Evolutionary conservation across 768 basidiomycete species (phyloP).

Genomic region (Mycena leptocephala): DNA sequence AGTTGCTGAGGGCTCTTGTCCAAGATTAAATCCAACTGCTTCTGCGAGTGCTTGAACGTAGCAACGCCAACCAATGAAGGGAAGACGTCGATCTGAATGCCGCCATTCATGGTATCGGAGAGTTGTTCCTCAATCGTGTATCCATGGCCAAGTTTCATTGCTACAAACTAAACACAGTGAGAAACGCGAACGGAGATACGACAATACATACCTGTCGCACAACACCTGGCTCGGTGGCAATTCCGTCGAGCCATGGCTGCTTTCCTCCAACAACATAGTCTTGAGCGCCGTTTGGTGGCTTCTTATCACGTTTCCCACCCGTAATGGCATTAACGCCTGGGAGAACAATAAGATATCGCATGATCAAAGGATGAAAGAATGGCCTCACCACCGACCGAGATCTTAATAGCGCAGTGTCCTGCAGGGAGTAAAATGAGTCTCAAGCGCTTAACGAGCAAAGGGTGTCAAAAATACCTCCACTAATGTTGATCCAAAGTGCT

Average conservation of each 20-base stretch:
- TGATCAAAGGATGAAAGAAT: neutral
- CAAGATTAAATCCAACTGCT: no score
- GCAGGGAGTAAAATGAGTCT: neutral
- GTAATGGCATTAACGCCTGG: neutral
- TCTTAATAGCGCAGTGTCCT: neutral
- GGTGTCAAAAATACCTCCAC: neutral
- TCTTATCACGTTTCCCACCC: neutral
- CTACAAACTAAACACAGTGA: neutral
- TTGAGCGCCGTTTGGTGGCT: neutral
- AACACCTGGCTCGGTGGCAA: neutral
- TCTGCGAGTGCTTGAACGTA: neutral
- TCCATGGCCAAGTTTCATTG: slow-evolving; percentile 1
- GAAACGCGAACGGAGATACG: neutral
- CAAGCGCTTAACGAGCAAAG: no score
- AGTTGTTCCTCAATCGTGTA: slow-evolving; percentile 16
- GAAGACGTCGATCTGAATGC: slow-evolving; percentile 11
- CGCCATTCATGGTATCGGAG: neutral
- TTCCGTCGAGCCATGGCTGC: slow-evolving; percentile 4
- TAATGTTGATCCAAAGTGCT: neutral
- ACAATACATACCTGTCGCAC: neutral
- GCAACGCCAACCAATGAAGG: neutral
- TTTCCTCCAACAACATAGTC: neutral
- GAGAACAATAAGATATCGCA: neutral
- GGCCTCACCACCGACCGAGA: neutral
- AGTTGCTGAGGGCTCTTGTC: neutral